Base-by-base conservation (phyloP, 495 filamentous ascomycete species). In the Jackrogersella minutella region DNA sequence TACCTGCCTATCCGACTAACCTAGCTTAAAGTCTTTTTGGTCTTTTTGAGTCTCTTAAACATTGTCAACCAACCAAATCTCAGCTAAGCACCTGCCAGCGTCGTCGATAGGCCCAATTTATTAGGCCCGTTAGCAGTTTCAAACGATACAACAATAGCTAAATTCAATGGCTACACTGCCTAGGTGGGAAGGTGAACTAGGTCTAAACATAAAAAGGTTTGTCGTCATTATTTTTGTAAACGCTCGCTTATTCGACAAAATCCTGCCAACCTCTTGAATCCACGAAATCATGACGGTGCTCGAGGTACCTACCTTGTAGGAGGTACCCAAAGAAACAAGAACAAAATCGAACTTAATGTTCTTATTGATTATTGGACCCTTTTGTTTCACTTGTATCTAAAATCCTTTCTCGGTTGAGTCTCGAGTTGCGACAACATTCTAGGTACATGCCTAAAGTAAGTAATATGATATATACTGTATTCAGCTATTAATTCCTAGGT, bases 91-190 rank as follows among this genome's bases (percentile, higher is more conserved):
- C 44, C 24, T 28, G 44, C 44, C 44, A 49, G 26, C 44, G 26
- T 43, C n/a, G 22, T 59, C 31, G 9, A 24, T 22, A 17, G 51
- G 50, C 33, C 49, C 31, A 54, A 7, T 28, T 40, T 63, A 40
- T 50, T 58, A 50, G 58, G 31, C 36, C 64, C 54, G 53, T 50
- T 62, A 40, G 49, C 41, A 55, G 65, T 68, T 68, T 68, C 65
- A 52, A 68, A 68, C 47, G 14, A 52, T 11, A 58, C 16, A 36
- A 24, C 37, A 50, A 40, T 40, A 47, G 44, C 34, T 62, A 39
- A 39, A 63, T 8, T 50, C 33, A 62, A 40, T 62, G 49, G 54
- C 65, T 19, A 54, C 33, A 39, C 59, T 58, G n/a, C n/a, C n/a
- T n/a, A n/a, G n/a, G n/a, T n/a, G 47, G 65, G 58, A 68, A 59